phyloP scores from a whole-genome alignment of 2,329 filamentous ascomycete species.

The Sclerotinia sclerotiorum region DNA sequence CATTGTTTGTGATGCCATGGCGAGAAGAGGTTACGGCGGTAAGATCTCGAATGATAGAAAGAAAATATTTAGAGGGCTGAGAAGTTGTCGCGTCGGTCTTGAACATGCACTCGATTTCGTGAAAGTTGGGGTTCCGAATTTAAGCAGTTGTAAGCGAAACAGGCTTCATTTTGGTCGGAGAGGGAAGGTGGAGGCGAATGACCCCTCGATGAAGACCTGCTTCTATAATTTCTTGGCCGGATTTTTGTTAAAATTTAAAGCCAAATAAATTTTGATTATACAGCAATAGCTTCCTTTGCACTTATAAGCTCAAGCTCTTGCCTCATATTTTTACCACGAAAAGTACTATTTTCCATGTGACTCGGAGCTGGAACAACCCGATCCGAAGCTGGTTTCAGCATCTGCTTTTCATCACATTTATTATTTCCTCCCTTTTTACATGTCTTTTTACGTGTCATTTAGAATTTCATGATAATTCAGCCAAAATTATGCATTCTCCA shows the following conservation, averaged over 20 bases:
- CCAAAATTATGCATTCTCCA: background rate
- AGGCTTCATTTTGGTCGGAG: background rate
- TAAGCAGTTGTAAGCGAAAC: slow-evolving; percentile 16
- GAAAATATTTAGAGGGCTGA: background rate
- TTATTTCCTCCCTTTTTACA: slow-evolving; percentile 2
- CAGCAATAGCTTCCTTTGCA: background rate
- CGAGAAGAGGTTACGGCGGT: background rate
- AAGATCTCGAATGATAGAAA: background rate
- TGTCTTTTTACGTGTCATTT: background rate
- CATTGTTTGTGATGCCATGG: slow-evolving; percentile 59
- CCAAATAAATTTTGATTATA: background rate
- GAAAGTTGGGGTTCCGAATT: background rate
- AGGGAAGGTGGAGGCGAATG: slow-evolving; percentile 21
- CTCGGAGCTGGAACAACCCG: slow-evolving; percentile 17
- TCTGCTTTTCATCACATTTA: background rate
- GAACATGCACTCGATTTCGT: slow-evolving; percentile 20
- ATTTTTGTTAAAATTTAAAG: background rate
- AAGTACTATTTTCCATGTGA: slow-evolving; percentile 3
- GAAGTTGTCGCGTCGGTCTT: slow-evolving; percentile 22
- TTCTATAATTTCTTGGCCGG: background rate
- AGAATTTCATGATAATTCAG: background rate
- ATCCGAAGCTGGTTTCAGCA: slow-evolving; percentile 1
- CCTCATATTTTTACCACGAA: background rate
- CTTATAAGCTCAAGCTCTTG: background rate
- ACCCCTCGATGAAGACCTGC: background rate